Evolutionary conservation across 2,329 filamentous ascomycete genomes (phyloP).

Genomic region (Cladosporium cucumerinum): DNA sequence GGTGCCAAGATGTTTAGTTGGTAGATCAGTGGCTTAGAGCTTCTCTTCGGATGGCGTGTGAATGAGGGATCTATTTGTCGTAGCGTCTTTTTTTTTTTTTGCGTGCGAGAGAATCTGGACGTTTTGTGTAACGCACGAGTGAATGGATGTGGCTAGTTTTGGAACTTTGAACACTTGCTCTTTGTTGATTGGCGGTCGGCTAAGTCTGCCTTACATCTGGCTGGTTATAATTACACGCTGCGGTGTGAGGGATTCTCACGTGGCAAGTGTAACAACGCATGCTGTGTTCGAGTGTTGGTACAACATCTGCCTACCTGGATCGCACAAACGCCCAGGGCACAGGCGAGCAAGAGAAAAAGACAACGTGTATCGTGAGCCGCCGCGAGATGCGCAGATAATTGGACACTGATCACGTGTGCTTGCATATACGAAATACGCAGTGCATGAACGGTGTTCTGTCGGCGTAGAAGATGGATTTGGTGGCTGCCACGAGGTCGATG

Average conservation of each 20-base stretch:
- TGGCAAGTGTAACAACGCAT: background rate
- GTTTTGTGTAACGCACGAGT: background rate
- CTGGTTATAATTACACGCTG: background rate
- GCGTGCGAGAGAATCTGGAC: background rate
- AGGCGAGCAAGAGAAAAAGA: background rate
- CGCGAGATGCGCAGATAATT: background rate
- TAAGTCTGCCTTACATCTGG: background rate
- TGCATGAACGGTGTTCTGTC: background rate
- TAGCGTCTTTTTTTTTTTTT: background rate
- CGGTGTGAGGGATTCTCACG: background rate
- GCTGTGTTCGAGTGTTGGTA: background rate
- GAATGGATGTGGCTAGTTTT: background rate
- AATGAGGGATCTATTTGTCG: background rate
- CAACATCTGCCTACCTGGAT: background rate
- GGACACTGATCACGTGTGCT: background rate
- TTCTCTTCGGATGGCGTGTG: no score
- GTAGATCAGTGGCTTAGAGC: background rate
- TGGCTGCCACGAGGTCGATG: slow-evolving; percentile 13
- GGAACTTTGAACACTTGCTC: background rate
- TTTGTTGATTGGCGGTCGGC: slow-evolving; percentile 1
- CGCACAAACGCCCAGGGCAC: background rate
- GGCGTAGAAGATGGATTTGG: background rate
- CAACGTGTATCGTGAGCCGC: background rate
- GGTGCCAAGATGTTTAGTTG: background rate
- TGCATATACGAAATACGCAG: background rate